phyloP scores from a whole-genome alignment of 805 yeast species.

The Groenewaldozyma salmanticensis region DNA sequence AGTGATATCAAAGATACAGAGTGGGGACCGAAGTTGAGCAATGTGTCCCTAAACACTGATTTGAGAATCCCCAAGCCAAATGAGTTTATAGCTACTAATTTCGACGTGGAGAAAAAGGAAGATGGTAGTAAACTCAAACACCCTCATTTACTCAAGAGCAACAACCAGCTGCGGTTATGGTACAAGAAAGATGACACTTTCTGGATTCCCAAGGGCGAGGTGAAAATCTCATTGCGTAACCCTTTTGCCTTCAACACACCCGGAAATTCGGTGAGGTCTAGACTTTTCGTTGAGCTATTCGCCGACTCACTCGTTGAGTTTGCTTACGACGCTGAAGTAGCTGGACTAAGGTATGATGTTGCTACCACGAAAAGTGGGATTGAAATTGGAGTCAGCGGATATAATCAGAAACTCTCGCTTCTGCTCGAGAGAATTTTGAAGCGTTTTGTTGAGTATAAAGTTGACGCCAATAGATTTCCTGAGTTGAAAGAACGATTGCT shows the following conservation, averaged over 20 bases:
- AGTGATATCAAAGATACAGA: conserved; percentile 21
- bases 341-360: conserved; percentile 57
- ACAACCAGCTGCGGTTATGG: conserved; percentile 58
- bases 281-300: conserved; percentile 58
- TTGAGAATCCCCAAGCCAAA: conserved; percentile 64
- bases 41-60: conserved; percentile 22
- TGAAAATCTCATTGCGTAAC: conserved; percentile 49
- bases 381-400: conserved; percentile 61
- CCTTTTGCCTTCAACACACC: conserved; percentile 59
- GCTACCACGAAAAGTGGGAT: conserved; percentile 61
- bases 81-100: conserved; percentile 72
- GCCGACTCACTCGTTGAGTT: conserved; percentile 68
- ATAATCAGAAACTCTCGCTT: conserved; percentile 65
- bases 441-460: conserved; percentile 40
- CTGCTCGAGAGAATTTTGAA: conserved; percentile 53
- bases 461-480: conserved; percentile 51
- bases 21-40: conserved; percentile 29
- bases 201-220: conserved; percentile 76
- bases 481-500: conserved; percentile 53
- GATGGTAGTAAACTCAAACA: conserved; percentile 35
- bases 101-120: conserved; percentile 43
- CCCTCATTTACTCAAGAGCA: conserved; percentile 53
- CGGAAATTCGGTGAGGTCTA: conserved; percentile 44
- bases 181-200: conserved; percentile 83
- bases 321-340: conserved; percentile 76